These are phyloP conservation scores for Amborella trichopoda DNA, from an alignment of 164 flowering plant species.

Conservation along the genomic window DNA sequence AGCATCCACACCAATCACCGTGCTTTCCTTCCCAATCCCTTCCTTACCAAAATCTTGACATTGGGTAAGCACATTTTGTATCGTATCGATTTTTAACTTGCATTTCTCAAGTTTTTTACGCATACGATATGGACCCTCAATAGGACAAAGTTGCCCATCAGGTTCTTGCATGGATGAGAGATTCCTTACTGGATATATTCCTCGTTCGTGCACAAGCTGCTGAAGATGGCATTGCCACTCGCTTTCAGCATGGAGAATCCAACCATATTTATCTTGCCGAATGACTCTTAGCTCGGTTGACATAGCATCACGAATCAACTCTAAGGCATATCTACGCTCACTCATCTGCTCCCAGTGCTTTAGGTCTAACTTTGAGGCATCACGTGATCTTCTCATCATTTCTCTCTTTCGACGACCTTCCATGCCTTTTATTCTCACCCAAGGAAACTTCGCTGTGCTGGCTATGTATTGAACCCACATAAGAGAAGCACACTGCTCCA, in stretches of 20 bases:
- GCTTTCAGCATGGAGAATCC: constrained; percentile 99
- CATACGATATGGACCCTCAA: constrained; percentile 98
- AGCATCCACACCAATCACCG: constrained; percentile 29
- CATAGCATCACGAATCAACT: constrained; percentile 82
- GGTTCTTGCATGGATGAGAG: constrained; percentile 37
- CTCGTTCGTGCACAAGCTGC: constrained; percentile 94
- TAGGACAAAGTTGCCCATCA: constrained; percentile 98
- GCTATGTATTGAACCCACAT: constrained; percentile 97
- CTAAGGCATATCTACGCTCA: constrained; percentile 90
- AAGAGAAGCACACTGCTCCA: constrained; percentile 88
- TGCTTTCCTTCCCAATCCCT: constrained; percentile 33
- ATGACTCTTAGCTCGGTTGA: constrained; percentile 91
- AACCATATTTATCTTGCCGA: constrained; percentile 97
- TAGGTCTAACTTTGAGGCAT: constrained; percentile 47
- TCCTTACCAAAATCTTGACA: constrained; percentile 31
- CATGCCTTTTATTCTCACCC: constrained; percentile 85
- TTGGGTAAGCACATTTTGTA: constrained; percentile 52
- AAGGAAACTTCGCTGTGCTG: constrained; percentile 86
- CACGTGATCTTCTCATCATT: constrained; percentile 62
- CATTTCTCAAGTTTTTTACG: constrained; percentile 94
- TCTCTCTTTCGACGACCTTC: constrained; percentile 88
- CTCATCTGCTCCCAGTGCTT: constrained; percentile 84
- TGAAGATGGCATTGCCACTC: constrained; percentile 96
- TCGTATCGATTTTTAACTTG: constrained; percentile 56
- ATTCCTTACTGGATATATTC: constrained; percentile 61